Evolutionary conservation across 2,329 filamentous ascomycete species (phyloP), one percentile per base, ranked within the genome.

Genomic region (Trichoderma brevicompactum): DNA sequence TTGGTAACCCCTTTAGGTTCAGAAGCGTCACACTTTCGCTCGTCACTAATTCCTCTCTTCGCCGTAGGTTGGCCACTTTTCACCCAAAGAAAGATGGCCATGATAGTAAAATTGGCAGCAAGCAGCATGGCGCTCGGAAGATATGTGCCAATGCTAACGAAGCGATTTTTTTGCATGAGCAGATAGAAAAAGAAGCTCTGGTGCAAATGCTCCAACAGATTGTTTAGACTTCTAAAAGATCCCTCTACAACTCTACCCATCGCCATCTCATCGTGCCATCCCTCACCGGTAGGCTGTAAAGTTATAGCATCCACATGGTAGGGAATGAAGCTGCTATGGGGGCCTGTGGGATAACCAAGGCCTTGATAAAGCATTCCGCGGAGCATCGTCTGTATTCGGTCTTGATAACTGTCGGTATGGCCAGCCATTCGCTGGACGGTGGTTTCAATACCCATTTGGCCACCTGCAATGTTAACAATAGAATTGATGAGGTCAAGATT

Each of bases 171-270:
- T 70, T 96, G 90, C 87, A 98, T 93, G 50, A 99, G 84, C 59
- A 99, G 82, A 76, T 99, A 99, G 80, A 99, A 98, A 85, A 99
- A 99, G 82, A 99, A 99, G 76, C 94, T 97, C 79, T 99, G 95
- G 76, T 99, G 95, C 67, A 99, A 83, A 75, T 99, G 94, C 79
- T 99, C 95, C 38, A 99, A 85, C 66, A 99, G 80, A 74, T 99
- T 99, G 80, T 99, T 99, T 77, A 99, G 81, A 76, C 92, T 97
- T 72, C 95, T 86, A 76, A 96, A 96, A 3, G 95, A 86, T 72
- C 93, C 93, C 79, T 99, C 95, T 5, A 98, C 84, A 0, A 94
- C 89, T 63, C 94, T 85, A 6, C 95, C 95, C 74, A 99, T 87
- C 9, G 91, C 91, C 92, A 98, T 98, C 79, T 98, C 95, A 75